Conservation (phyloP, 306 rosid genomes). For the Gynostemma pentaphyllum region DNA sequence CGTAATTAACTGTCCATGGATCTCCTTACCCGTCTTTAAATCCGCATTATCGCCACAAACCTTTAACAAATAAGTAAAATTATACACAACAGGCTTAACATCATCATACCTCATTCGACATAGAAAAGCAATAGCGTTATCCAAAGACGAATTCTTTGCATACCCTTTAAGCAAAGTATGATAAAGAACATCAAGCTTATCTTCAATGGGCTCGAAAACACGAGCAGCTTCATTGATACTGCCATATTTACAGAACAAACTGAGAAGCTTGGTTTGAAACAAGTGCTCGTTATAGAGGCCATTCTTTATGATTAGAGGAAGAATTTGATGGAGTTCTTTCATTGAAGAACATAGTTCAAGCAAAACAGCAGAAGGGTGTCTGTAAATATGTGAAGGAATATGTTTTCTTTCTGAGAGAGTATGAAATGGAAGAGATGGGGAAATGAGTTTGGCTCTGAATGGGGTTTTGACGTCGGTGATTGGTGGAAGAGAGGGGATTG, state of each 20-base stretch:
- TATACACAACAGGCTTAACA: constrained; percentile 65
- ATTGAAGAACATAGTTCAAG: constrained; percentile 69
- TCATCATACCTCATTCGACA: constrained; percentile 47
- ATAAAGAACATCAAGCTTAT: constrained; percentile 65
- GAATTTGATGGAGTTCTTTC: constrained; percentile 58
- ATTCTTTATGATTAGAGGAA: constrained; percentile 56
- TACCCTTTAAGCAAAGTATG: constrained; percentile 86
- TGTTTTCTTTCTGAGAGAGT: constrained; percentile 44
- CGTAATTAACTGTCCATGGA: constrained; percentile 56
- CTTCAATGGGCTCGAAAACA: constrained; percentile 50
- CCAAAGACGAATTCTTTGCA: constrained; percentile 43
- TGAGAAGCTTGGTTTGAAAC: constrained; percentile 77
- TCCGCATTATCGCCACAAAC: constrained; percentile 55
- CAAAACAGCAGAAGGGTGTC: constrained; percentile 70
- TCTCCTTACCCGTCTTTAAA: constrained; percentile 56
- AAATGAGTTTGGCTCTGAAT: not conserved
- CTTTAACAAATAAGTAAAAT: constrained; percentile 76
- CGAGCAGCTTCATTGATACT: constrained; percentile 48
- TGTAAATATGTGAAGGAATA: constrained; percentile 70
- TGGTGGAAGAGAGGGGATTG: constrained; percentile 12
- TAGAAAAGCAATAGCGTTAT: constrained; percentile 36
- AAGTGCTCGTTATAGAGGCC: constrained; percentile 59
- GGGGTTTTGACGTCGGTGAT: constrained; percentile 12
- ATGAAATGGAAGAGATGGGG: constrained; percentile 11
- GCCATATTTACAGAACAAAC: constrained; percentile 66